phyloP scores from a whole-genome alignment of 1,284 basidiomycete species.

The Cryptococcus amylolentus region DNA sequence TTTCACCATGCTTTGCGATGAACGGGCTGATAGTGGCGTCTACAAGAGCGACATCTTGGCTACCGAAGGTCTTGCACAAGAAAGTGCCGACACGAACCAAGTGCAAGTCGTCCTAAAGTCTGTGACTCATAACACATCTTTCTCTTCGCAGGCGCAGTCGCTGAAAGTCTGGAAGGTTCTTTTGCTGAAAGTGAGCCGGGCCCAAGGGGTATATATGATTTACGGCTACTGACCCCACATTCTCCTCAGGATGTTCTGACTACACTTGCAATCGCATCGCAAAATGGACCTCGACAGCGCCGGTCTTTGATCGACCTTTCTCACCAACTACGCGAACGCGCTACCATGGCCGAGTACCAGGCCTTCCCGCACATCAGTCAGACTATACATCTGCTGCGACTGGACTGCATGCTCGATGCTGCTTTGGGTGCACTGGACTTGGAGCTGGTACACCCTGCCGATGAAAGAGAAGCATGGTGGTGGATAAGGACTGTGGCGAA shows the following conservation, averaged over 20 bases:
- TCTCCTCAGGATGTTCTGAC: slow-evolving; percentile 5
- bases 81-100: no score
- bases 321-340: slow-evolving; percentile 30
- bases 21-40: not conserved
- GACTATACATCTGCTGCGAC: slow-evolving; percentile 7
- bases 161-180: slow-evolving; percentile 16
- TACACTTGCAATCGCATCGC: not conserved
- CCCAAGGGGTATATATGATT: not conserved
- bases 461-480: slow-evolving; percentile 37
- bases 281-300: slow-evolving; percentile 31
- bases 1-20: slow-evolving; percentile 2
- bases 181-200: slow-evolving; percentile 26
- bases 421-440: slow-evolving; percentile 24
- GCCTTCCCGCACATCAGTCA: not conserved
- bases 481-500: slow-evolving; percentile 24
- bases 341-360: slow-evolving; percentile 14
- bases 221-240: not conserved
- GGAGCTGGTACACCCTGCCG: slow-evolving; percentile 19
- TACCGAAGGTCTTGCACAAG: no score
- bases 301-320: slow-evolving; percentile 25
- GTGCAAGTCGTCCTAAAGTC: not conserved
- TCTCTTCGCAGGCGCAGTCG: not conserved
- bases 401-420: slow-evolving; percentile 39
- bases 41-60: not conserved
- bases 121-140: not conserved